Evolutionary conservation across 768 basidiomycete species (phyloP).

Genomic region (Mycena capillaripes): DNA sequence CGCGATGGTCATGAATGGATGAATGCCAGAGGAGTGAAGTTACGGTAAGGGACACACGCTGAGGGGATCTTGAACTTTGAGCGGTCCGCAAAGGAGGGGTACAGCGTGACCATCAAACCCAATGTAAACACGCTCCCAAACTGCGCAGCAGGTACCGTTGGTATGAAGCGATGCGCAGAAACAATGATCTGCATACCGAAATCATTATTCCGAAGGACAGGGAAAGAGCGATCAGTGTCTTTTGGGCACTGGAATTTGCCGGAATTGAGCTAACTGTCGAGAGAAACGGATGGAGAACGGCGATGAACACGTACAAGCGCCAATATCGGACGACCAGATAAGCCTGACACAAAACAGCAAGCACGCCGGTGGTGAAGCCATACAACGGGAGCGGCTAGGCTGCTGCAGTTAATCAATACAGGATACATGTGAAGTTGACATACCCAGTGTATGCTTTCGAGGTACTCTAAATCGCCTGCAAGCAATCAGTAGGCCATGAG

Average conservation of each 20-base stretch:
- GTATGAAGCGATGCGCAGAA: background rate
- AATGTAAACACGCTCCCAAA: slow-evolving; percentile 3
- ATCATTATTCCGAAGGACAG: background rate
- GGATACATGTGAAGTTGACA: background rate
- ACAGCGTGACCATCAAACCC: background rate
- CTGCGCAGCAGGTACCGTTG: background rate
- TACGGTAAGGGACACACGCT: too few species aligned
- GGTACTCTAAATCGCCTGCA: background rate
- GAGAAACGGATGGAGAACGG: background rate
- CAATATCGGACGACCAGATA: background rate
- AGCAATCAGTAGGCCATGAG: background rate
- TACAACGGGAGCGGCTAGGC: background rate
- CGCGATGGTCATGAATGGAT: too few species aligned
- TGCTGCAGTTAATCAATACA: background rate
- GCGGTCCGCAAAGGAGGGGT: background rate
- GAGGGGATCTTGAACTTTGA: too few species aligned
- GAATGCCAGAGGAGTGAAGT: too few species aligned
- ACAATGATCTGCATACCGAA: background rate
- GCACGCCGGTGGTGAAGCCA: too few species aligned
- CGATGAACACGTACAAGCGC: background rate
- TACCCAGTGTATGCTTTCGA: background rate
- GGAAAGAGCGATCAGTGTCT: background rate
- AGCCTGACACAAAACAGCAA: too few species aligned
- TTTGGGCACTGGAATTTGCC: background rate
- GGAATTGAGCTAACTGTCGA: background rate